These are phyloP conservation scores for Chenopodium suecicum DNA, from an alignment of 148 eudicot species.

Conservation along the genomic window DNA sequence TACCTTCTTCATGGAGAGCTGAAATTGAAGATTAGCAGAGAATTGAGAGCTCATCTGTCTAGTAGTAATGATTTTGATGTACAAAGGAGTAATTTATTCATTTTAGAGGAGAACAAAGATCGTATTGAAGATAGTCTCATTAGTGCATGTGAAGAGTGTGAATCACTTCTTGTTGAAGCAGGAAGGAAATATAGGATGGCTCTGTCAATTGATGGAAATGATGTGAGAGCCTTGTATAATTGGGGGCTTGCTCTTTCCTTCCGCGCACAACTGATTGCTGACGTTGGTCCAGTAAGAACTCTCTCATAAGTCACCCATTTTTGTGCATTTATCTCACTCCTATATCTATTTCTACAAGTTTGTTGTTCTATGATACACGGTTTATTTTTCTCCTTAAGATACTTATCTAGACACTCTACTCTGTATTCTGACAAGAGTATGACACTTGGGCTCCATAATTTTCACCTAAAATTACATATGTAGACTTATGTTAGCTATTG, in stretches of 20 bases:
- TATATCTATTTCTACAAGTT: background rate
- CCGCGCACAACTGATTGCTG: constrained; percentile 92
- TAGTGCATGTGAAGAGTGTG: constrained; percentile 86
- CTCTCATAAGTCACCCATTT: background rate
- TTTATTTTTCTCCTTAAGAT: background rate
- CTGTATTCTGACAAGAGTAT: background rate
- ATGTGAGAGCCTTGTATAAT: constrained; percentile 86
- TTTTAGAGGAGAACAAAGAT: constrained; percentile 40
- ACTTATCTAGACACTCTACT: background rate
- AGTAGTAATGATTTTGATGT: constrained; percentile 33
- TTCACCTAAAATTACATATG: no score
- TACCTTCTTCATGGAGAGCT: constrained; percentile 96
- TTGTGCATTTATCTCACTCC: background rate
- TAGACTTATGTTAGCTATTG: no score
- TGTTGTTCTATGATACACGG: background rate
- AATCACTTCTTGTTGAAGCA: constrained; percentile 79
- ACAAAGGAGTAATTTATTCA: constrained; percentile 27
- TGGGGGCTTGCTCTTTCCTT: constrained; percentile 97
- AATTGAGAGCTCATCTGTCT: constrained; percentile 58
- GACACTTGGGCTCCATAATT: background rate
- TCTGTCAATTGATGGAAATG: constrained; percentile 82
- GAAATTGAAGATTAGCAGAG: constrained; percentile 61
- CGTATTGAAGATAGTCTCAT: constrained; percentile 50
- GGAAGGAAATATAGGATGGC: constrained; percentile 84
- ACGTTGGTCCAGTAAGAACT: constrained; percentile 89